Evolutionary conservation across 2,329 filamentous ascomycete species (phyloP).

Genomic region (Myriangium duriaei): DNA sequence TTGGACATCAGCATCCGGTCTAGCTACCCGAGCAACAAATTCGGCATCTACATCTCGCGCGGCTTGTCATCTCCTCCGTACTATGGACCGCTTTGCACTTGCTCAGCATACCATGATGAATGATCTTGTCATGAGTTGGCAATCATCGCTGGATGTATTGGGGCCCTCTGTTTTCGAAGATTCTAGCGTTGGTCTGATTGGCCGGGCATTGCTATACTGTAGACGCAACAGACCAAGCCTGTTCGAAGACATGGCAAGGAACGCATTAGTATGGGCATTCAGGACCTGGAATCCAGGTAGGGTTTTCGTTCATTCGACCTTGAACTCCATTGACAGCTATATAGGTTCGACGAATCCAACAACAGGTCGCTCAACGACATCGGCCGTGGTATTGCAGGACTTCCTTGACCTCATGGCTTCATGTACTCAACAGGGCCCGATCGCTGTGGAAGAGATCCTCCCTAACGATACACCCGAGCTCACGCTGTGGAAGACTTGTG

Average conservation of each 20-base stretch:
- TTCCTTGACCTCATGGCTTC: slow-evolving; percentile 56
- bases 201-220: slow-evolving; percentile 51
- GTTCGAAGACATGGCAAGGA: slow-evolving; percentile 53
- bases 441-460: neutral
- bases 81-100: slow-evolving; percentile 53
- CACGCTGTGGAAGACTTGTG: neutral
- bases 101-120: slow-evolving; percentile 54
- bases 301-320: too few species aligned
- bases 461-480: neutral
- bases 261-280: slow-evolving; percentile 71
- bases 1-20: slow-evolving; percentile 66
- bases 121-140: slow-evolving; percentile 58
- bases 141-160: slow-evolving; percentile 66
- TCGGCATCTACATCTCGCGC: slow-evolving; percentile 60
- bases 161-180: slow-evolving; percentile 72
- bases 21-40: too few species aligned
- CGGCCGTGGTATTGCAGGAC: slow-evolving; percentile 26
- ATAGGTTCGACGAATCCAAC: too few species aligned
- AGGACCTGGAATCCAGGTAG: slow-evolving; percentile 70
- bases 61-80: slow-evolving; percentile 59
- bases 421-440: slow-evolving; percentile 46
- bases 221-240: slow-evolving; percentile 56
- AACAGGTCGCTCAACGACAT: too few species aligned
- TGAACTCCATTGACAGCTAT: too few species aligned
- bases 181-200: slow-evolving; percentile 62